Conservation (phyloP, 2,329 filamentous ascomycete genomes). For the Colletotrichum costaricense region DNA sequence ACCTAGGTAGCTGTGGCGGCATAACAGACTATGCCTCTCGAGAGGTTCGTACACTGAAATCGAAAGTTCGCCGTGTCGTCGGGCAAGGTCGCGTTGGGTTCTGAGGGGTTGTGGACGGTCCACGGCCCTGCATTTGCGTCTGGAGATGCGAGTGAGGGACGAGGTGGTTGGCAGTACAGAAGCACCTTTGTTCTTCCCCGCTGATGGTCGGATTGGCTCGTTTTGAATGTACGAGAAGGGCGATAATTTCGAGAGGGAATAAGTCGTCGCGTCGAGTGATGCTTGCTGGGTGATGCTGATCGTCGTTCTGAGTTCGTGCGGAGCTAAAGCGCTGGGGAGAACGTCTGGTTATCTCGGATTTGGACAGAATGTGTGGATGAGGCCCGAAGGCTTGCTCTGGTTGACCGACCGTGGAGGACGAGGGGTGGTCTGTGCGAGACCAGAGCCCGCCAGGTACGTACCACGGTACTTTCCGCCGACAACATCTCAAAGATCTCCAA, state of each 20-base stretch:
- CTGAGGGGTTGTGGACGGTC: constrained; percentile 28
- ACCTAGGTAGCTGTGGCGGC: constrained; percentile 57
- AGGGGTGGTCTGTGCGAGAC: constrained; percentile 32
- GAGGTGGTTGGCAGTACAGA: constrained; percentile 18
- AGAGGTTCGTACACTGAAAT: constrained; percentile 1
- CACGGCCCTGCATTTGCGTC: constrained; percentile 36
- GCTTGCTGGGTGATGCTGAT: constrained; percentile 4
- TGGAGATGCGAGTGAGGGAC: constrained; percentile 11
- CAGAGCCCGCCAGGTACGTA: constrained; percentile 21
- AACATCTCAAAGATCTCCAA: constrained; percentile 30
- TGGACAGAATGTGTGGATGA: constrained; percentile 34
- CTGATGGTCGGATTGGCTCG: constrained; percentile 18
- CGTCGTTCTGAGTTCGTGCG: constrained; percentile 13
- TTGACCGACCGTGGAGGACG: constrained; percentile 12
- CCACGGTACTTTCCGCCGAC: constrained; percentile 36
- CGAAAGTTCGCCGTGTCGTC: constrained; percentile 6
- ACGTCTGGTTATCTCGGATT: constrained; percentile 31
- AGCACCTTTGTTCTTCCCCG: constrained; percentile 30
- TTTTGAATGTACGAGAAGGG: neutral
- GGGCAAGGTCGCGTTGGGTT: constrained; percentile 7
- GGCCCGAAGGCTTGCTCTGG: constrained; percentile 31
- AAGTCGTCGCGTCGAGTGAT: constrained; percentile 13
- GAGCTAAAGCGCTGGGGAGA: constrained; percentile 24
- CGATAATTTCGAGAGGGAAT: neutral
- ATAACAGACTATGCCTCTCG: constrained; percentile 43